Evolutionary conservation across 257 asterid genomes (phyloP).

Genomic region (Misopates orontium): DNA sequence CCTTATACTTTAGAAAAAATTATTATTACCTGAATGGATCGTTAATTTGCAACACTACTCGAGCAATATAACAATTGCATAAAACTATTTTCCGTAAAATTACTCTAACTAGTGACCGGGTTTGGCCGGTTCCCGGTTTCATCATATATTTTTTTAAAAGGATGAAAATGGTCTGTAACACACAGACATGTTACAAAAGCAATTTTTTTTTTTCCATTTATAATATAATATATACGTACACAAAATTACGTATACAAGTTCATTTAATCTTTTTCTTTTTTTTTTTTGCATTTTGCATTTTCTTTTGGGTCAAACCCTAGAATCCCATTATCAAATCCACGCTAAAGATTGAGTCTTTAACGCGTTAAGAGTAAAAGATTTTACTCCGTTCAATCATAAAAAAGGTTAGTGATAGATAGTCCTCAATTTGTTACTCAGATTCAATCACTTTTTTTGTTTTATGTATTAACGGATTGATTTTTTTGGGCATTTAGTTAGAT

Average conservation of each 20-base stretch:
- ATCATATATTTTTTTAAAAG: too few relatives aligned
- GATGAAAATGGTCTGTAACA: too few relatives aligned
- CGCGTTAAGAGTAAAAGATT: conserved; percentile 33
- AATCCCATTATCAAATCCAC: conserved; percentile 41
- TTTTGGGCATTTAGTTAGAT: conserved; percentile 22
- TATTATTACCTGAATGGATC: too few relatives aligned
- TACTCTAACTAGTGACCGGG: too few relatives aligned
- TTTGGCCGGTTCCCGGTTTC: too few relatives aligned
- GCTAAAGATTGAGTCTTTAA: conserved; percentile 35
- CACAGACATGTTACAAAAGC: neutral
- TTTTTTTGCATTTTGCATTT: conserved; percentile 5
- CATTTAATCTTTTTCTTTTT: conserved; percentile 30
- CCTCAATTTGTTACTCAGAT: conserved; percentile 21
- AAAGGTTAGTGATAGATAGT: conserved; percentile 42
- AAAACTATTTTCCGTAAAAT: too few relatives aligned
- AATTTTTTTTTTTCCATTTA: conserved; percentile 9
- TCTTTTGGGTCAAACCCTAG: conserved; percentile 38
- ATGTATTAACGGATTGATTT: conserved; percentile 8
- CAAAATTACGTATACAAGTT: conserved; percentile 24
- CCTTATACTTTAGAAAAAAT: too few relatives aligned
- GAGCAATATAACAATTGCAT: too few relatives aligned
- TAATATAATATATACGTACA: neutral
- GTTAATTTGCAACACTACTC: too few relatives aligned
- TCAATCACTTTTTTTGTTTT: conserved; percentile 19
- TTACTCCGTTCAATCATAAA: conserved; percentile 38